Conservation (phyloP, 2,329 filamentous ascomycete genomes). For the Didymella arachidicola region DNA sequence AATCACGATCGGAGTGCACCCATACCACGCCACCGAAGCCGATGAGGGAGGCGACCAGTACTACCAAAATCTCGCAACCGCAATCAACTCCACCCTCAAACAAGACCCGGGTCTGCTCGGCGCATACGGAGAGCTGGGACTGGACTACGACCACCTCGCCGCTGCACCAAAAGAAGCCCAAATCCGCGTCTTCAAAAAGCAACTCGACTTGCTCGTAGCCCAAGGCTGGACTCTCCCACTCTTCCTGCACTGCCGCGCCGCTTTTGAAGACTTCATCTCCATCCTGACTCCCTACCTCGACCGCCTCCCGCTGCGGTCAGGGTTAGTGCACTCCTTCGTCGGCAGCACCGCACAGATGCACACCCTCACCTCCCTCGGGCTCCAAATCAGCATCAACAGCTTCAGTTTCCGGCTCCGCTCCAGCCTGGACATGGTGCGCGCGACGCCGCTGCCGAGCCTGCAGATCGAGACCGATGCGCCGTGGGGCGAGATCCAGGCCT, state of each 20-base stretch:
- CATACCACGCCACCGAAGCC: constrained; percentile 59
- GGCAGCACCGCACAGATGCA: constrained; percentile 54
- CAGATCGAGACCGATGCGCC: constrained; percentile 61
- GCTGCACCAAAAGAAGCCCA: constrained; percentile 55
- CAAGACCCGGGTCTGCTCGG: constrained; percentile 42
- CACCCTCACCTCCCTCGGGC: constrained; percentile 47
- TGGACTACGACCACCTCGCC: constrained; percentile 60
- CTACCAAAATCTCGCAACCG: constrained; percentile 35
- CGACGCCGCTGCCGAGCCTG: constrained; percentile 52
- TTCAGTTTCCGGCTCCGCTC: constrained; percentile 55
- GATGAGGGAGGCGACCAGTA: constrained; percentile 42
- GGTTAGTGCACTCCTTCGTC: constrained; percentile 54
- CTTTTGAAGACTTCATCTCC: constrained; percentile 55
- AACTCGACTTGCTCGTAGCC: constrained; percentile 52
- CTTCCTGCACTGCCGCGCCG: constrained; percentile 54
- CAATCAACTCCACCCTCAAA: constrained; percentile 29
- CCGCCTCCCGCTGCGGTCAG: constrained; percentile 45
- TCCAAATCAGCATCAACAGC: constrained; percentile 60
- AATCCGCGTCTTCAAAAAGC: constrained; percentile 51
- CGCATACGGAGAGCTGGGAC: constrained; percentile 60
- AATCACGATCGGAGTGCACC: constrained; percentile 60
- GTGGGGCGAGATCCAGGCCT: constrained; percentile 56
- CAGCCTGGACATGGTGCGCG: constrained; percentile 54
- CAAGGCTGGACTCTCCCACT: constrained; percentile 50
- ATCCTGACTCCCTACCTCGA: constrained; percentile 53